These are phyloP conservation scores for Hyphodiscus hymeniophilus DNA, from an alignment of 495 filamentous ascomycete genomes.

Conservation along the genomic window DNA sequence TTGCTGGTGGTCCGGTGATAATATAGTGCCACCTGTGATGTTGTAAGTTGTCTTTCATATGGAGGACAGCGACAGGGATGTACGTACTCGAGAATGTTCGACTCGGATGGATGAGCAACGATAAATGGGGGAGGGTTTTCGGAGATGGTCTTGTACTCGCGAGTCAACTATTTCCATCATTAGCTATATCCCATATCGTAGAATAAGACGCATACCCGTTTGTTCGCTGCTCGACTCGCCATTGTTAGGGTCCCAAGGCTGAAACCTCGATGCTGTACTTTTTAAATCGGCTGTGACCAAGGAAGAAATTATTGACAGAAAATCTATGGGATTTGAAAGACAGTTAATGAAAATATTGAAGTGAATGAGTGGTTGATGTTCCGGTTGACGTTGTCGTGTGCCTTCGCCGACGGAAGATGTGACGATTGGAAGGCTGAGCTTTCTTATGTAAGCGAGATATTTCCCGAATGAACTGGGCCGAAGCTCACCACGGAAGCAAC, in stretches of 20 bases:
- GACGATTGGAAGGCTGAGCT: neutral
- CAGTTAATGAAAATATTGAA: neutral
- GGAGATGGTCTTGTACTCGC: slow-evolving; percentile 88
- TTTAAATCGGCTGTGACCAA: neutral
- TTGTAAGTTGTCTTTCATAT: neutral
- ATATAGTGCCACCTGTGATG: slow-evolving; percentile 87
- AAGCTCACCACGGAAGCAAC: too few species aligned
- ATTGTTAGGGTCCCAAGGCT: slow-evolving; percentile 34
- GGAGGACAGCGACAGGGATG: neutral
- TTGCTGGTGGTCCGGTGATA: slow-evolving; percentile 88
- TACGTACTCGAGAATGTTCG: slow-evolving; percentile 84
- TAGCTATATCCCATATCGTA: neutral
- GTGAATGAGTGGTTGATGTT: neutral
- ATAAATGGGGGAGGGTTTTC: slow-evolving; percentile 93
- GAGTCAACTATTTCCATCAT: slow-evolving; percentile 57
- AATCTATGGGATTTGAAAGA: neutral
- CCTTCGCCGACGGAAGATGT: neutral
- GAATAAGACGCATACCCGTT: slow-evolving; percentile 52
- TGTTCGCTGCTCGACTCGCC: slow-evolving; percentile 78
- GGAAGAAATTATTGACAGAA: neutral
- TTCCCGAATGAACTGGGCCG: too few species aligned
- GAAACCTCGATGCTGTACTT: neutral
- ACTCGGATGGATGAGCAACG: slow-evolving; percentile 84
- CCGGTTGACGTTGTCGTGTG: neutral
- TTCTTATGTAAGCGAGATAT: slow-evolving; percentile 1